Base-by-base conservation (phyloP, 2,329 filamentous ascomycete species). In the Endocalyx cinctus region DNA sequence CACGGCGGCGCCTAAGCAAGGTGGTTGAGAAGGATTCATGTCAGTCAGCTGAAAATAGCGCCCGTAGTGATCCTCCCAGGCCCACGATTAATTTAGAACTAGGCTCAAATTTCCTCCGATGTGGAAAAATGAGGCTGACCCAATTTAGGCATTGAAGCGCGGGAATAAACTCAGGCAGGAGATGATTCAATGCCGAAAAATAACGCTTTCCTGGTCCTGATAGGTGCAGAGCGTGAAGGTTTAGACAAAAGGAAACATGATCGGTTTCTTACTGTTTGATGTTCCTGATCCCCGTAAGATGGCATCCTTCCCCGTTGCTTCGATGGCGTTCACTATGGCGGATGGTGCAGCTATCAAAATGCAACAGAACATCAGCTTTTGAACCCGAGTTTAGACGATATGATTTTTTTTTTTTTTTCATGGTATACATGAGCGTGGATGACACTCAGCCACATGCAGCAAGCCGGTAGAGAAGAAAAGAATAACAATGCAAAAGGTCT, bases 251-350 rank as follows among this genome's bases (percentile, higher is more conserved):
- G 26, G 41, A 38, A 41, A 37, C 46, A 37, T 33, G 41, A 26
- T 41, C 30, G 38, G 34, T 25, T 13, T 74, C 80, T 52, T 70
- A 89, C 87, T 87, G 63, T 96, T 82, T 55, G 87, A 82, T 49
- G 73, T 76, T 43, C 92, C 92, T 39, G 84, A 89, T 35, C 92
- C 92, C 47, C 92, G 82, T 37, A 98, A 67, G 54, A 98, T 96
- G 28, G 90, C 90, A 74, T 97, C 90, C 53, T 88, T 79, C 33
- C 92, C 92, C 8, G 89, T 96, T 27, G 74, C 72, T 66, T 96
- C 85, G 44, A 97, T 94, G 6, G 90, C 84, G 42, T 81, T 71
- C 18, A 96, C 88, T 45, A 97, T 94, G 28, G 83, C 77, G 33
- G 89, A 96, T 12, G 92, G 92, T 14, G 92, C 79, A 47, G 87